phyloP scores from a whole-genome alignment of 139 green algal species.

The Tetraselmis striata region DNA sequence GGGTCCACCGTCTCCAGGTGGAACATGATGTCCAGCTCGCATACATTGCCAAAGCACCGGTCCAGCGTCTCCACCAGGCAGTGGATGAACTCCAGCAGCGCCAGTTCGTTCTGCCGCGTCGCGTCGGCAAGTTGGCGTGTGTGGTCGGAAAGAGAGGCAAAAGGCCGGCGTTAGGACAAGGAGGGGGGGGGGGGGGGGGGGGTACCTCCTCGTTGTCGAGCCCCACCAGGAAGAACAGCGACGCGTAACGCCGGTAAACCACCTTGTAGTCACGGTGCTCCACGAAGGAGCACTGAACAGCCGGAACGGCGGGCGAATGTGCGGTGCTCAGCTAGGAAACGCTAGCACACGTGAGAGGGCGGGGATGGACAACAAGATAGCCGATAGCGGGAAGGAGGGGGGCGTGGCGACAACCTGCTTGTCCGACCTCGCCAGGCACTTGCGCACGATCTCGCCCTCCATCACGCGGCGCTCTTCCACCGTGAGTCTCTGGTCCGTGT shows the following conservation, averaged over 20 bases:
- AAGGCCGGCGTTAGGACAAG: too few relatives aligned
- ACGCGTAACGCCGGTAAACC: constrained; percentile 93
- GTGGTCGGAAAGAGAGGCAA: too few relatives aligned
- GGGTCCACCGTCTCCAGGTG: constrained; percentile 76
- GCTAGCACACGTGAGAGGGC: too few relatives aligned
- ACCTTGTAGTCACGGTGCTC: constrained; percentile 89
- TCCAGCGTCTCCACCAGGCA: constrained; percentile 83
- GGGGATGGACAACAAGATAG: too few relatives aligned
- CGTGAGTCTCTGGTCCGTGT: constrained; percentile 72
- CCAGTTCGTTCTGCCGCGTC: constrained; percentile 87
- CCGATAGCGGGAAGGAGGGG: too few relatives aligned
- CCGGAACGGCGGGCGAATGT: too few relatives aligned
- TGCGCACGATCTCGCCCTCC: constrained; percentile 93
- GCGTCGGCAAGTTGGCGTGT: too few relatives aligned
- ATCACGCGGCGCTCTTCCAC: constrained; percentile 72
- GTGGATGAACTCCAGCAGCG: constrained; percentile 93
- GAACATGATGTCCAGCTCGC: constrained; percentile 97
- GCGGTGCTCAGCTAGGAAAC: too few relatives aligned
- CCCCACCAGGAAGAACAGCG: constrained; percentile 94
- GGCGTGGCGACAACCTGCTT: too few relatives aligned
- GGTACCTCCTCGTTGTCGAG: constrained; percentile 88
- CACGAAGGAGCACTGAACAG: constrained; percentile 91
- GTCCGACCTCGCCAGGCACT: constrained; percentile 84
- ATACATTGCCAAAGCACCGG: constrained; percentile 80
- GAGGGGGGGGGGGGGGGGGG: too few relatives aligned